Conservation (phyloP, 108 stramenopile species). For the Fragilariopsis cylindrus region DNA sequence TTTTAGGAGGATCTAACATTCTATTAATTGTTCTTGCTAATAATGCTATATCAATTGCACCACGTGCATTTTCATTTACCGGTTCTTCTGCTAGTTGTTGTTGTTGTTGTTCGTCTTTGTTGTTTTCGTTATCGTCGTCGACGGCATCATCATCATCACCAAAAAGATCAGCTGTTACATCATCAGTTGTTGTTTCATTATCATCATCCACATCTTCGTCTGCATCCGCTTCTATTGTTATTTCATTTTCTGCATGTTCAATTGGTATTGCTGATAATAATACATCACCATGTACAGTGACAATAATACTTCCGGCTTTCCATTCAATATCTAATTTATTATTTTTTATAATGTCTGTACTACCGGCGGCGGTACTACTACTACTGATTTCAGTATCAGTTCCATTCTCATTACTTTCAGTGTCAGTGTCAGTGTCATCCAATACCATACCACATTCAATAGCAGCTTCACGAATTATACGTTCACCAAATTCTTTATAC, state of each 20-base stretch:
- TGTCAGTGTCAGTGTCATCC: slow-evolving; percentile 4
- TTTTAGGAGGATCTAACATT: slow-evolving; percentile 9
- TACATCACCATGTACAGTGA: slow-evolving; percentile 48
- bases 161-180: slow-evolving; percentile 15
- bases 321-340: slow-evolving; percentile 50
- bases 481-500: slow-evolving; percentile 39
- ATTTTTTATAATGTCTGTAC: neutral
- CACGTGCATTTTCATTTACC: neutral
- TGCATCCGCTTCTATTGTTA: slow-evolving; percentile 22
- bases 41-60: neutral
- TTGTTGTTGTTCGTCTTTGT: slow-evolving; percentile 14
- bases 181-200: slow-evolving; percentile 5
- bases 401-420: too few relatives aligned
- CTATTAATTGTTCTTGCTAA: slow-evolving; percentile 3
- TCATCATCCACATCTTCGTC: slow-evolving; percentile 33
- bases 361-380: neutral
- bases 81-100: slow-evolving; percentile 16
- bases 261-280: slow-evolving; percentile 26
- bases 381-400: neutral
- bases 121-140: slow-evolving; percentile 13
- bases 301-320: slow-evolving; percentile 56
- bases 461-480: slow-evolving; percentile 41
- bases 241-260: slow-evolving; percentile 13
- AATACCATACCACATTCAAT: slow-evolving; percentile 25
- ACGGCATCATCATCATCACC: slow-evolving; percentile 22